Evolutionary conservation across 2,329 filamentous ascomycete genomes (phyloP), one percentile per base, ranked within the genome.

Genomic region (Aphanoascus verrucosus): DNA sequence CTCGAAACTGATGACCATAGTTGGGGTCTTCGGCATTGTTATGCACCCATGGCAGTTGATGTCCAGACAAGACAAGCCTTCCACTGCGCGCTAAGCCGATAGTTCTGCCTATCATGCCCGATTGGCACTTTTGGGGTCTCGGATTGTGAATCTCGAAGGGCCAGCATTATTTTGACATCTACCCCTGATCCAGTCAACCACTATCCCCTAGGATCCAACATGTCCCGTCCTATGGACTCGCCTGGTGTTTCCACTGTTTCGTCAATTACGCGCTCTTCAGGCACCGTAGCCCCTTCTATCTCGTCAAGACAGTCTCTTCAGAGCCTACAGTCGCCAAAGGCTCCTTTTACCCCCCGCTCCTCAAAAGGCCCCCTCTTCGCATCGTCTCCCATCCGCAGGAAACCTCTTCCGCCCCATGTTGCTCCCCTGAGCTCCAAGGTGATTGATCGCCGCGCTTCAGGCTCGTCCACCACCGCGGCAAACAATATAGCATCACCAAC

Each of bases 391-490:
- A 69, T 79, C 55, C 73, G 73, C 60, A 72, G 77, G 60, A 80
- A 80, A 64, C 77, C 78, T 61, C 65, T 81, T 57, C 78, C 77
- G 37, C 66, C 70, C 56, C 72, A 72, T 67, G 69, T 70, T 57
- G 74, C 75, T 49, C 72, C 76, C 58, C 65, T 75, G 53, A 48
- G 38, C 67, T 73, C 54, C 28, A 60, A 54, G 64, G 65, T 40
- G 32, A 20, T 2, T 32, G 32, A 40, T 42, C 34, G 3, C 11
- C 40, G 32, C 20, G 11, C 28, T 37, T 31, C 41, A n/a, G 14
- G 31, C 17, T 52, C 51, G 14, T 35, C 35, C 50, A 9, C 38
- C 9, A 37, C 38, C 20, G n/a, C 38, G 5, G 15, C 40, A 15
- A 38, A 38, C 47, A 50, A 50, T 14, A 38, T 31, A 34, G 14